Conservation (phyloP, 495 filamentous ascomycete species). For the Neurospora sp. region DNA sequence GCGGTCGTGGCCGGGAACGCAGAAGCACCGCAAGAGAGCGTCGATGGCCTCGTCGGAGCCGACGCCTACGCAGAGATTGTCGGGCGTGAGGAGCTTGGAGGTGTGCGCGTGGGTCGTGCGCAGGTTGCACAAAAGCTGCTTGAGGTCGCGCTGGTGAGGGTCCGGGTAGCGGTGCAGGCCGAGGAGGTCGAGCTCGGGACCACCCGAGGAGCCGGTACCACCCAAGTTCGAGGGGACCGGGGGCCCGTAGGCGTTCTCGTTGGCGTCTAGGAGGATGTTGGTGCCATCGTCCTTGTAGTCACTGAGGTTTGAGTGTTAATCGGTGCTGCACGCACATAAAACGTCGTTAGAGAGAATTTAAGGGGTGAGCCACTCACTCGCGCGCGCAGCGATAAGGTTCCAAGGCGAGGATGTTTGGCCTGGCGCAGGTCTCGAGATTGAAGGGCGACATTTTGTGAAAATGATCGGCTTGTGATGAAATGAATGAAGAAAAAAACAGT, state of each 20-base stretch:
- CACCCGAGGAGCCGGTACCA: slow-evolving; percentile 7
- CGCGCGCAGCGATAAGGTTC: slow-evolving; percentile 77
- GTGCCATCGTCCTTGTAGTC: slow-evolving; percentile 99
- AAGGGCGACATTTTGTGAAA: slow-evolving; percentile 42
- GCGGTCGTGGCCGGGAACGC: slow-evolving; percentile 72
- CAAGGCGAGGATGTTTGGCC: slow-evolving; percentile 71
- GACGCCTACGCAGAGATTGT: slow-evolving; percentile 87
- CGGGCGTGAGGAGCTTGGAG: slow-evolving; percentile 58
- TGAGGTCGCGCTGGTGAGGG: slow-evolving; percentile 81
- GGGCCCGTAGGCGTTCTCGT: slow-evolving; percentile 94
- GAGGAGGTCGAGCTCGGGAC: slow-evolving; percentile 52
- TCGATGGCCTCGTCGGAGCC: slow-evolving; percentile 96
- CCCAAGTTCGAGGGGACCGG: slow-evolving; percentile 29
- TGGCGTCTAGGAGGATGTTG: slow-evolving; percentile 93
- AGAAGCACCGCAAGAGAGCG: slow-evolving; percentile 85
- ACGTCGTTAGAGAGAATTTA: no score
- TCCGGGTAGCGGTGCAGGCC: slow-evolving; percentile 92
- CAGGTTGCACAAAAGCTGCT: slow-evolving; percentile 75
- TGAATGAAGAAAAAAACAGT: background rate
- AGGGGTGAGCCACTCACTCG: slow-evolving; percentile 47
- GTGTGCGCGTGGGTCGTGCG: slow-evolving; percentile 82
- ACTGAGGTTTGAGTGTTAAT: slow-evolving; percentile 40
- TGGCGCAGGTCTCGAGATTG: slow-evolving; percentile 68
- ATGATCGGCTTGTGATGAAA: background rate
- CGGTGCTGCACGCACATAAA: background rate